Conservation (phyloP, 108 stramenopile species). For the Stephanodiscus triporus region DNA sequence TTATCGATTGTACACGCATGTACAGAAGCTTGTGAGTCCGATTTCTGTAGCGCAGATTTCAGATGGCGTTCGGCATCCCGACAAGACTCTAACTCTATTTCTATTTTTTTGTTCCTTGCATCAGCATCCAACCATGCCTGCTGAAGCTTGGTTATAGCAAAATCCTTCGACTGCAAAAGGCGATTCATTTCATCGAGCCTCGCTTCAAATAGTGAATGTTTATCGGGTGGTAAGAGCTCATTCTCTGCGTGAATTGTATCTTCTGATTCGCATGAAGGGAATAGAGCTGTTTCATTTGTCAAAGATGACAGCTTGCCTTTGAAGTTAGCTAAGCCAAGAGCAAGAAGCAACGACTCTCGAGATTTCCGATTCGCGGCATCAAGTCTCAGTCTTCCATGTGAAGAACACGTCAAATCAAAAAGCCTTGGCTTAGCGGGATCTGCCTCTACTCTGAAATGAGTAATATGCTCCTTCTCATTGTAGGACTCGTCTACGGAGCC, state of each 20-base stretch:
- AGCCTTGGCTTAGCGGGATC: conserved; percentile 39
- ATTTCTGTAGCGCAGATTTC: conserved; percentile 21
- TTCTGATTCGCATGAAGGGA: conserved; percentile 15
- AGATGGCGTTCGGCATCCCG: conserved; percentile 9
- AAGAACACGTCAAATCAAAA: conserved; percentile 39
- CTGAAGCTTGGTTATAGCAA: conserved; percentile 37
- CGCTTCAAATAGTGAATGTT: conserved; percentile 24
- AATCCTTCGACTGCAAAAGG: conserved; percentile 46
- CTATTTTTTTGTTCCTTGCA: conserved; percentile 30
- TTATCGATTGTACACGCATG: conserved; percentile 26
- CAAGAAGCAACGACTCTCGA: conserved; percentile 71
- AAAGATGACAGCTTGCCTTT: conserved; percentile 52
- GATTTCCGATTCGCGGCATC: conserved; percentile 67
- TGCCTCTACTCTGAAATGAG: conserved; percentile 21
- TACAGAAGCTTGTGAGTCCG: conserved; percentile 17
- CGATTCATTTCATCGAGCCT: conserved; percentile 51
- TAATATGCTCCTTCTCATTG: conserved; percentile 20
- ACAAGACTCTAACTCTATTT: conserved; percentile 33
- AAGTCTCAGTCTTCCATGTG: conserved; percentile 42
- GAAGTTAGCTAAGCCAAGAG: conserved; percentile 72
- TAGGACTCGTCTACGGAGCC: conserved; percentile 24
- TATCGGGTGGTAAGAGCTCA: neutral
- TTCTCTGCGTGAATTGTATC: conserved; percentile 6
- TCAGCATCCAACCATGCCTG: conserved; percentile 11
- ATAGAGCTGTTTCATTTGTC: conserved; percentile 48